Percentiles rank a stretch among this genome's conserved stretches.
phyloP scores from a whole-genome alignment of 1,284 basidiomycete genomes.

The Leccinum solheimii region DNA sequence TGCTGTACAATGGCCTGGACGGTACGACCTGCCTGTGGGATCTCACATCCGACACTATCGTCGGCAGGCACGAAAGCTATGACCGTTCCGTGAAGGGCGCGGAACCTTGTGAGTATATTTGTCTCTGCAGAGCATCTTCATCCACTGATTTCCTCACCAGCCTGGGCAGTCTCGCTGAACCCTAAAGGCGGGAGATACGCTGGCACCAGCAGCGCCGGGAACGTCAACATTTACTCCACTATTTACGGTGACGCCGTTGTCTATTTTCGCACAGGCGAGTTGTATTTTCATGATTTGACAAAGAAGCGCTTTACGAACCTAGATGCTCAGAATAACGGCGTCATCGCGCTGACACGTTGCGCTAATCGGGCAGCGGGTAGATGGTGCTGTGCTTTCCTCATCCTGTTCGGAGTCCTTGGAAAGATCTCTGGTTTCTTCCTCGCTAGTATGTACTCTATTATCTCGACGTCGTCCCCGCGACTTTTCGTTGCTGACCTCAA shows the following conservation, averaged over 20 bases:
- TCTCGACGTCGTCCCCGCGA: background rate
- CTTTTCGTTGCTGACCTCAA: background rate
- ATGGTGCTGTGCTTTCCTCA: conserved; percentile 73
- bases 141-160: conserved; percentile 36
- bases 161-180: conserved; percentile 80
- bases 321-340: conserved; percentile 69
- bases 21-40: conserved; percentile 77
- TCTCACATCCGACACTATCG: conserved; percentile 54
- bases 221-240: conserved; percentile 67
- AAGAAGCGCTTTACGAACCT: background rate
- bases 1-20: conserved; percentile 78
- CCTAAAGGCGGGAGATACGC: conserved; percentile 74
- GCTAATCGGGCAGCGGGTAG: conserved; percentile 73
- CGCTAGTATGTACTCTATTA: conserved; percentile 40
- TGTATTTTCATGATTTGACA: background rate
- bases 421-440: conserved; percentile 82
- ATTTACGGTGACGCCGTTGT: conserved; percentile 80
- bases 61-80: conserved; percentile 73
- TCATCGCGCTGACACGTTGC: conserved; percentile 77
- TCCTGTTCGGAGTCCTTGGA: conserved; percentile 72
- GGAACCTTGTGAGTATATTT: conserved; percentile 63
- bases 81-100: conserved; percentile 50
- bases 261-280: conserved; percentile 72
- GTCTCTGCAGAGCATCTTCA: background rate
- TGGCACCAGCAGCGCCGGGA: conserved; percentile 75